Evolutionary conservation across 257 asterid genomes (phyloP).

Genomic region (Salvia miltiorrhiza): DNA sequence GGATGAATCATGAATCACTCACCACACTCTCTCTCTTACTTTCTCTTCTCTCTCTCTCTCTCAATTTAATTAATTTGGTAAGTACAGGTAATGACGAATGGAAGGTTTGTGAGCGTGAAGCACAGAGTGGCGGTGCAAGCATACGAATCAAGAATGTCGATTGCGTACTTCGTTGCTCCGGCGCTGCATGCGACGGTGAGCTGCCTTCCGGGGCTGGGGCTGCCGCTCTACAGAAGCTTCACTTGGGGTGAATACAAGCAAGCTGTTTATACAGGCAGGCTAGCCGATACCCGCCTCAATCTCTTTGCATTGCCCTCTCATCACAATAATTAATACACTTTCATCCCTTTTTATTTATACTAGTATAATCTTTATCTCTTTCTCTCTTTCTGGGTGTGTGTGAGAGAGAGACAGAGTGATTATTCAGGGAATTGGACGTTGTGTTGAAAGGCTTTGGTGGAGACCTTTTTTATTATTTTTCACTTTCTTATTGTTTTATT

Average conservation of each 20-base stretch:
- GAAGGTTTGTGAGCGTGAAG: conserved; percentile 58
- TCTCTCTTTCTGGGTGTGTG: too few species aligned
- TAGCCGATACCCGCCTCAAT: conserved; percentile 51
- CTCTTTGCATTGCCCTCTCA: conserved; percentile 16
- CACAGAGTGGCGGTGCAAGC: conserved; percentile 58
- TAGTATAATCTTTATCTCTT: too few species aligned
- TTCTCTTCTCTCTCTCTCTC: not conserved
- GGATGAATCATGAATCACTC: too few species aligned
- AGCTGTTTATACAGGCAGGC: conserved; percentile 37
- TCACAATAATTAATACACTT: not conserved
- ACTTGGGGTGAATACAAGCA: conserved; percentile 64
- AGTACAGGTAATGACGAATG: conserved; percentile 51
- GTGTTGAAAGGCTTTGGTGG: too few species aligned
- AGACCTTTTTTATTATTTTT: too few species aligned
- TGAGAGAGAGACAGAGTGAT: too few species aligned
- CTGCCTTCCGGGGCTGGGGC: conserved; percentile 31
- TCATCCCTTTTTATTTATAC: not conserved
- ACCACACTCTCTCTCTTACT: not conserved
- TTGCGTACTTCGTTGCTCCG: conserved; percentile 64
- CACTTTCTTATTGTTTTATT: too few species aligned
- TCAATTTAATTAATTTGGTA: too few species aligned
- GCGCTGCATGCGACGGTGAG: conserved; percentile 37
- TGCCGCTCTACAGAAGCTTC: conserved; percentile 44
- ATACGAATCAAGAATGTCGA: conserved; percentile 44
- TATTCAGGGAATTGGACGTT: too few species aligned